phyloP scores from a whole-genome alignment of 2,329 filamentous ascomycete species.

The Tolypocladium paradoxum region DNA sequence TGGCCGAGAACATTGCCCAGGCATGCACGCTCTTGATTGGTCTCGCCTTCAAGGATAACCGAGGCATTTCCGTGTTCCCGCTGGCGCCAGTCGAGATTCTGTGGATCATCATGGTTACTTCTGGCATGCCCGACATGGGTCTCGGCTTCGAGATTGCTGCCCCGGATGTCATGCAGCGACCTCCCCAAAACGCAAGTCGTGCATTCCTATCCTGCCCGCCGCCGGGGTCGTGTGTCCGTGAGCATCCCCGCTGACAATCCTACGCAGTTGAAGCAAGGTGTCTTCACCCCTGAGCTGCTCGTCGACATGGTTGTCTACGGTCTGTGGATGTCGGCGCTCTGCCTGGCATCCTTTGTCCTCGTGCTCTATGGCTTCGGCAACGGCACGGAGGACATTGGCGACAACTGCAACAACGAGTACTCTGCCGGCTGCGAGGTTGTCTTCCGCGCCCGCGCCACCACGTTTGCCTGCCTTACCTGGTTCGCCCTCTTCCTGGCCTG shows the following conservation, averaged over 20 bases:
- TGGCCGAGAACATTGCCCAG: slow-evolving; percentile 60
- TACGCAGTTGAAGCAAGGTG: slow-evolving; percentile 31
- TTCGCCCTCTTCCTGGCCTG: slow-evolving; percentile 64
- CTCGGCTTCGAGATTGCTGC: slow-evolving; percentile 60
- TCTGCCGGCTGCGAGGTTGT: slow-evolving; percentile 43
- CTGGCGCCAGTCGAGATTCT: slow-evolving; percentile 64
- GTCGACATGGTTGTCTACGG: slow-evolving; percentile 58
- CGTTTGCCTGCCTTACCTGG: slow-evolving; percentile 64
- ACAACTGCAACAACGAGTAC: slow-evolving; percentile 48
- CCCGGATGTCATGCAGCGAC: slow-evolving; percentile 56
- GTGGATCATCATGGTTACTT: slow-evolving; percentile 74
- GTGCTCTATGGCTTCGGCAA: slow-evolving; percentile 40
- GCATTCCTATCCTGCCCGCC: not conserved
- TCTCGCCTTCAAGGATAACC: slow-evolving; percentile 56
- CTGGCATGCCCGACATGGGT: slow-evolving; percentile 64
- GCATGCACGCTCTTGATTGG: slow-evolving; percentile 58
- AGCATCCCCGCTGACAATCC: not conserved
- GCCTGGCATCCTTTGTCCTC: slow-evolving; percentile 38
- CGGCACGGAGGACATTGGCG: slow-evolving; percentile 39
- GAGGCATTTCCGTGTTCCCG: slow-evolving; percentile 56
- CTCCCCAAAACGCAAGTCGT: slow-evolving; percentile 50
- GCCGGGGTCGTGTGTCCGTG: not conserved
- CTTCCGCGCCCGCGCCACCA: slow-evolving; percentile 60
- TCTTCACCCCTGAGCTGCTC: slow-evolving; percentile 55
- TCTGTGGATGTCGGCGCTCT: slow-evolving; percentile 54